Percentiles rank a stretch among this genome's conserved stretches.
phyloP scores from a whole-genome alignment of 768 basidiomycete genomes.

The Serendipita sp. region DNA sequence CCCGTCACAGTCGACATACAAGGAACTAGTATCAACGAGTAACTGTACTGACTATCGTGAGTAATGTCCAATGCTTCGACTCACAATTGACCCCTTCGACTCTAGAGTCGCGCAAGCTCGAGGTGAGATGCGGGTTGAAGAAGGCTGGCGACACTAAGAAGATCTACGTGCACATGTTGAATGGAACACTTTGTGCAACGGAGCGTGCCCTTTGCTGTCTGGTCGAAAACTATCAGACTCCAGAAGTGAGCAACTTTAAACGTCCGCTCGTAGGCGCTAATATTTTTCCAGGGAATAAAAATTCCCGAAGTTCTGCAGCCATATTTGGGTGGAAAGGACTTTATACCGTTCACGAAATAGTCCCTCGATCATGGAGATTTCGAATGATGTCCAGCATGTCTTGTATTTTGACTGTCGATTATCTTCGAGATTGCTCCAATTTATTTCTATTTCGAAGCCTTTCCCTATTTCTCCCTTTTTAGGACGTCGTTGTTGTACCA shows the following conservation, averaged over 20 bases:
- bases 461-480: no score
- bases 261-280: conserved; percentile 3
- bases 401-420: no score
- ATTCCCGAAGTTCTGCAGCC: conserved; percentile 83
- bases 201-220: conserved; percentile 92
- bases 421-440: no score
- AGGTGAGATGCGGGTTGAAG: conserved; percentile 87
- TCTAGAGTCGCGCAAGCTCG: conserved; percentile 79
- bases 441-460: no score
- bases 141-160: conserved; percentile 79
- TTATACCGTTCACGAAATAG: conserved; percentile 40
- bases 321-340: conserved; percentile 93
- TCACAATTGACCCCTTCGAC: background rate
- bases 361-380: no score
- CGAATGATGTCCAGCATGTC: no score
- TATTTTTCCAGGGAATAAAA: conserved; percentile 53
- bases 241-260: conserved; percentile 41
- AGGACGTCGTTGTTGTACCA: no score
- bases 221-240: conserved; percentile 97
- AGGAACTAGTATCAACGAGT: conserved; percentile 93
- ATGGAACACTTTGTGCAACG: conserved; percentile 93
- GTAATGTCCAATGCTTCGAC: conserved; percentile 19
- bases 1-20: conserved; percentile 91
- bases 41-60: conserved; percentile 99
- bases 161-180: conserved; percentile 97